Evolutionary conservation across 148 eudicot species (phyloP), one percentile per base, ranked within the genome.

Genomic region (Chenopodium suecicum): DNA sequence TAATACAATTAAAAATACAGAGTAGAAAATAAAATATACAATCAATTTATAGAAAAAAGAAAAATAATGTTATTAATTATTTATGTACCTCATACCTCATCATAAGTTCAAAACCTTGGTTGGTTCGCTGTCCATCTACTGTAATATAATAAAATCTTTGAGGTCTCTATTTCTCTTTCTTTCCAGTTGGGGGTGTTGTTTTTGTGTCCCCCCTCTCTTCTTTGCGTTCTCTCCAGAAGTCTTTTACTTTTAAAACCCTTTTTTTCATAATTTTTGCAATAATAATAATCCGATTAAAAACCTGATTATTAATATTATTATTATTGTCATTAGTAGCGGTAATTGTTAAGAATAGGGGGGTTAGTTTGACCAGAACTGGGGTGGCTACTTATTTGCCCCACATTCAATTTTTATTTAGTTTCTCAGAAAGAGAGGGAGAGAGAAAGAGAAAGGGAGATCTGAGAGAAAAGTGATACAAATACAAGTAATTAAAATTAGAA

Each of bases 351-450:
- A 12, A n/a, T 13, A 27, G 34, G 46, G 64, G 52, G 32, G 76
- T 74, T 74, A 69, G 79, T 85, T 85, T 85, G 84, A 85, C 87
- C 80, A 85, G 72, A 67, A 37, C 23, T 52, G 67, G 72, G 68
- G 64, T 60, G 83, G 75, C 83, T 75, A 80, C 83, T 84, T 77
- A 65, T 75, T 84, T 84, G 60, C 80, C 86, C 70, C 41, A 77
- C 58, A n/a, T 77, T 77, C 37, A 77, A 34, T 77, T 34, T 29
- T 3, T 41, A 14, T 77, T 12, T 60, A 62, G 7, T 62, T 32
- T 19, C 41, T 47, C 41, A 2, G 70, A n/a, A 63, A 71, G 70
- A 67, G 81, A 25, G 60, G 72, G 71, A 48, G 48, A 71, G 74
- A 69, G 62, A 56, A 56, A 56, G 62, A 62, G 44, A 37, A 37